Percentiles rank a stretch among this genome's conserved stretches.
Evolutionary conservation across 2,329 filamentous ascomycete genomes (phyloP).

Genomic region (Aspergillus sp.): DNA sequence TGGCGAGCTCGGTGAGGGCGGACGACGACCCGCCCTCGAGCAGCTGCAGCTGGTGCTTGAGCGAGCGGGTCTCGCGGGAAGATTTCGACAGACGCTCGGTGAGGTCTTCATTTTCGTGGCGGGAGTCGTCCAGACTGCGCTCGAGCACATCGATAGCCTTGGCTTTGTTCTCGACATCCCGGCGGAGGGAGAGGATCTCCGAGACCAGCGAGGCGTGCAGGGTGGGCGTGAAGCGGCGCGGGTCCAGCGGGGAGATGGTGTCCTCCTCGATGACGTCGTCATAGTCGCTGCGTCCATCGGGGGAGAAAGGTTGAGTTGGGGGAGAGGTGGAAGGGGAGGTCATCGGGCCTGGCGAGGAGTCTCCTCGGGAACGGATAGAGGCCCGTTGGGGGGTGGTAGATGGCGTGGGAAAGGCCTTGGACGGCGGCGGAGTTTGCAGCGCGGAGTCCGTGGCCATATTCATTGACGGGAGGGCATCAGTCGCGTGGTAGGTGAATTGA

Average conservation of each 20-base stretch:
- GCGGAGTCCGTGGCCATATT: constrained; percentile 44
- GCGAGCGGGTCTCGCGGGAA: constrained; percentile 72
- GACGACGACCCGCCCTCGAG: constrained; percentile 86
- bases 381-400: constrained; percentile 58
- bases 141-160: constrained; percentile 85
- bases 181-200: constrained; percentile 81
- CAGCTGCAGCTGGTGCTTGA: constrained; percentile 81
- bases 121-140: constrained; percentile 65
- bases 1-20: constrained; percentile 76
- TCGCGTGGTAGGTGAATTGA: too few species aligned
- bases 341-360: constrained; percentile 30
- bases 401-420: constrained; percentile 65
- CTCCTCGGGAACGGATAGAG: constrained; percentile 48
- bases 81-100: constrained; percentile 60
- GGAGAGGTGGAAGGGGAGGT: constrained; percentile 59
- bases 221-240: constrained; percentile 89
- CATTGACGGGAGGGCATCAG: neutral
- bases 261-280: constrained; percentile 53
- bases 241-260: constrained; percentile 73
- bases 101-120: constrained; percentile 71
- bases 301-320: constrained; percentile 42
- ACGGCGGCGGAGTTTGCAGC: constrained; percentile 52
- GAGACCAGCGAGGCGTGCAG: constrained; percentile 92
- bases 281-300: constrained; percentile 36
- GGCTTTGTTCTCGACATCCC: constrained; percentile 87